A percentile compares a stretch with the other conserved stretches of the same genome.
Conservation (phyloP, 345 rosid genomes). For the Lenwebbia sp. region DNA sequence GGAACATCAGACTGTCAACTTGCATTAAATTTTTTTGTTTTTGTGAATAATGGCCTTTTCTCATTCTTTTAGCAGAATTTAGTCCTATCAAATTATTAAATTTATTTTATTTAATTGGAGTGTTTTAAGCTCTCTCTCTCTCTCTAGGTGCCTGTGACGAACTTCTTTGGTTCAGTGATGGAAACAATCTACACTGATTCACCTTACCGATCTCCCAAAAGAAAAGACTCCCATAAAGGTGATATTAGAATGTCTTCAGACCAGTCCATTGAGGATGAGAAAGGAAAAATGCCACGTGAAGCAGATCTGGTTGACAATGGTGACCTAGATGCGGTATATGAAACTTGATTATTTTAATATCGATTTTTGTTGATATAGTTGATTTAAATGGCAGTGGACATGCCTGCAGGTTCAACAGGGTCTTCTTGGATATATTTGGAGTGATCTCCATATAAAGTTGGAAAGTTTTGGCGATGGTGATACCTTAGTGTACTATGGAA, state of each 20-base stretch:
- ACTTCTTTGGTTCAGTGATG: constrained; percentile 96
- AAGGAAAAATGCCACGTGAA: constrained; percentile 11
- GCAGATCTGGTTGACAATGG: constrained; percentile 15
- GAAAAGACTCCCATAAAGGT: constrained; percentile 13
- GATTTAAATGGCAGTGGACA: background rate
- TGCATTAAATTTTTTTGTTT: background rate
- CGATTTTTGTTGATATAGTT: background rate
- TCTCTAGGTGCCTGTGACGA: constrained; percentile 85
- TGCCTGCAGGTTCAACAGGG: constrained; percentile 36
- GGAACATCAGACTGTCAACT: background rate
- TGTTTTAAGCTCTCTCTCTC: background rate
- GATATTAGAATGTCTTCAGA: constrained; percentile 14
- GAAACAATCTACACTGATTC: constrained; percentile 79
- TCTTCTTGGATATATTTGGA: constrained; percentile 25
- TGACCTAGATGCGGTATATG: background rate
- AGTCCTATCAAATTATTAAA: background rate
- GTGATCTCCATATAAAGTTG: constrained; percentile 18
- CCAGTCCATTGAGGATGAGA: constrained; percentile 13
- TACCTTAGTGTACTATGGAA: constrained; percentile 46
- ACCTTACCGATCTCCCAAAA: constrained; percentile 40
- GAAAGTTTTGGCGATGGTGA: constrained; percentile 38
- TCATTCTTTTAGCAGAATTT: background rate
- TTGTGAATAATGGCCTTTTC: background rate
- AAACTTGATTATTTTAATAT: background rate
- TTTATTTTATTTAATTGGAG: background rate